phyloP scores from a whole-genome alignment of 306 rosid species.

The Cicer arietinum region DNA sequence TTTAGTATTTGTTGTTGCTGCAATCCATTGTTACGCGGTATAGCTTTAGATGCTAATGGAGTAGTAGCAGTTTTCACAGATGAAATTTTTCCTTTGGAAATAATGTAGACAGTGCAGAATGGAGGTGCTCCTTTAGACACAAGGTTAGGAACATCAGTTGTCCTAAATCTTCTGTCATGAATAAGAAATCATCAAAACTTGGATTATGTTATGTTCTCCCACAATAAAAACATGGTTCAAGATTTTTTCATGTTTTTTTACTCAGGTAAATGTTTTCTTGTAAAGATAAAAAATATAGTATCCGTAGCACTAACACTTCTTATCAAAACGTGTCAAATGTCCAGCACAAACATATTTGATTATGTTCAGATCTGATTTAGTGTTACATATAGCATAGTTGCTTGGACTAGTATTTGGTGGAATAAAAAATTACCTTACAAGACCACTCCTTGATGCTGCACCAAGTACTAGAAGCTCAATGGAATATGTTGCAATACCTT shows the following conservation, averaged over 20 bases:
- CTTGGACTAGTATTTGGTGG: not conserved
- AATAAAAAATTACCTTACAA: constrained; percentile 59
- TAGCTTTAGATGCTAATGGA: constrained; percentile 43
- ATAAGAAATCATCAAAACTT: not conserved
- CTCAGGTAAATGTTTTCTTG: not conserved
- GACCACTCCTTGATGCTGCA: constrained; percentile 66
- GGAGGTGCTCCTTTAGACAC: constrained; percentile 74
- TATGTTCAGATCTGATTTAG: too few species aligned
- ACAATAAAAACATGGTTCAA: constrained; percentile 22
- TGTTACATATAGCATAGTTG: not conserved
- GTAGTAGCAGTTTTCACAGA: constrained; percentile 55
- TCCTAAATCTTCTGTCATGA: constrained; percentile 70
- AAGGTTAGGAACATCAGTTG: constrained; percentile 55
- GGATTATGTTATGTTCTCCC: constrained; percentile 13
- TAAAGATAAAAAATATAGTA: not conserved
- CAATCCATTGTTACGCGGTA: constrained; percentile 1
- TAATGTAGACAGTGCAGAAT: constrained; percentile 79
- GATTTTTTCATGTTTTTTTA: not conserved
- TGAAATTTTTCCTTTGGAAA: constrained; percentile 76
- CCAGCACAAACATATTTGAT: too few species aligned
- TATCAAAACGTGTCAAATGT: too few species aligned
- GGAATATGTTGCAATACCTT: constrained; percentile 47
- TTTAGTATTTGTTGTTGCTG: not conserved
- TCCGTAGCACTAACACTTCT: too few species aligned
- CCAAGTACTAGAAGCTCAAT: constrained; percentile 81